Conservation (phyloP, 2,329 filamentous ascomycete species). For the Lachnum nothofagi region DNA sequence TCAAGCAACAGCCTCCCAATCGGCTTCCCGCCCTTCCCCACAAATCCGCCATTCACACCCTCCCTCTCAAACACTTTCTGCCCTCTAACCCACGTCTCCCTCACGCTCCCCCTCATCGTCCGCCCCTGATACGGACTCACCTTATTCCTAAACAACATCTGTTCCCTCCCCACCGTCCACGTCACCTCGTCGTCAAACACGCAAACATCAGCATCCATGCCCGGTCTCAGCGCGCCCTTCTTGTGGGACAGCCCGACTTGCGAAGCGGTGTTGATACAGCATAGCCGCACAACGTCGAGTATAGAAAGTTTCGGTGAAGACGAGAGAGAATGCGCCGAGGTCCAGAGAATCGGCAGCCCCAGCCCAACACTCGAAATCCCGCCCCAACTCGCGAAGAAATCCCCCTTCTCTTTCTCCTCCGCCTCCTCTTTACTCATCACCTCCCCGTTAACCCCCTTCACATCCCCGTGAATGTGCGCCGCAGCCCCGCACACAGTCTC, state of each 20-base stretch:
- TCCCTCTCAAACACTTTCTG: constrained; percentile 29
- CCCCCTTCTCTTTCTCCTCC: constrained; percentile 51
- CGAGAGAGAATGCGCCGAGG: constrained; percentile 41
- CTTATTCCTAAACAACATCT: constrained; percentile 65
- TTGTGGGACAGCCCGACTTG: constrained; percentile 78
- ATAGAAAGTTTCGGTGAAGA: constrained; percentile 40
- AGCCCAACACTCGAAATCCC: constrained; percentile 92
- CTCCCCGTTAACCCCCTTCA: constrained; percentile 26
- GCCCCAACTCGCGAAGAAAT: constrained; percentile 96
- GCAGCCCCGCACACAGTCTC: constrained; percentile 37
- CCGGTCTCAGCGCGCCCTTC: constrained; percentile 76
- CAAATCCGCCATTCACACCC: constrained; percentile 41
- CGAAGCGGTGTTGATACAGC: constrained; percentile 76
- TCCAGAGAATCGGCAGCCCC: constrained; percentile 78
- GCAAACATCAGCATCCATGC: constrained; percentile 85
- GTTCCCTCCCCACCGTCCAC: constrained; percentile 68
- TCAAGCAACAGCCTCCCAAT: constrained; percentile 48
- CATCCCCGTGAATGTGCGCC: constrained; percentile 9
- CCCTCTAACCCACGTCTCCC: constrained; percentile 33
- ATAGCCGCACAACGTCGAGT: constrained; percentile 78
- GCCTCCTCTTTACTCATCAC: constrained; percentile 31
- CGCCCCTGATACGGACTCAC: constrained; percentile 49
- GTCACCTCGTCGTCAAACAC: constrained; percentile 81
- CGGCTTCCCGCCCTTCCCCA: constrained; percentile 37
- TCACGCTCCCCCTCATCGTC: constrained; percentile 50